Evolutionary conservation across 345 rosid species (phyloP).

Genomic region (Schrenkiella parvula): DNA sequence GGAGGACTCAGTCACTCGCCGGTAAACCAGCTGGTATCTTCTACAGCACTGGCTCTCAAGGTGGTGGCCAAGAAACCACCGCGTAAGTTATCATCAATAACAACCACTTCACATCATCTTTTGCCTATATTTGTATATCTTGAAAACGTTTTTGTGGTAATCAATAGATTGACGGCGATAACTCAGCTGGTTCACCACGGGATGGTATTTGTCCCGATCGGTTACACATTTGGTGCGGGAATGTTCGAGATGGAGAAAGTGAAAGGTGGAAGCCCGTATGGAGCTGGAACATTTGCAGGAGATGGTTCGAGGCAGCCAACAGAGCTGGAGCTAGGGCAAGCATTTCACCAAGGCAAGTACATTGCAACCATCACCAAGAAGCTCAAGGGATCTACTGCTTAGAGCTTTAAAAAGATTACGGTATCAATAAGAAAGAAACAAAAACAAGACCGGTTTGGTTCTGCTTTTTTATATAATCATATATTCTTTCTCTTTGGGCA

Average conservation of each 20-base stretch:
- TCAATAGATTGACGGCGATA: conserved; percentile 76
- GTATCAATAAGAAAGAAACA: not conserved
- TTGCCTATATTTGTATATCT: not conserved
- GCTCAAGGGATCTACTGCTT: conserved; percentile 60
- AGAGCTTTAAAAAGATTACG: not conserved
- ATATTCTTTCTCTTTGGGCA: conserved; percentile 25
- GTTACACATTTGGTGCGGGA: conserved; percentile 95
- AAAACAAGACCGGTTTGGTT: conserved; percentile 6
- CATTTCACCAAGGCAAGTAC: conserved; percentile 97
- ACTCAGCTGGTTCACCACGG: conserved; percentile 98
- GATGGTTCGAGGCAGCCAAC: conserved; percentile 89
- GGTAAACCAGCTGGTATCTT: conserved; percentile 98
- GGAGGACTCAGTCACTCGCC: conserved; percentile 93
- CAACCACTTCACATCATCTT: not conserved
- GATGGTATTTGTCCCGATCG: conserved; percentile 86
- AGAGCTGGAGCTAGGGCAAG: conserved; percentile 75
- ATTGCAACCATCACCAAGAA: conserved; percentile 81
- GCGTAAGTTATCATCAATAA: conserved; percentile 50
- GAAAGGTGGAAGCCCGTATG: conserved; percentile 96
- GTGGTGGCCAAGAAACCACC: conserved; percentile 98
- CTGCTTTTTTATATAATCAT: not conserved
- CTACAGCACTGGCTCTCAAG: conserved; percentile 97
- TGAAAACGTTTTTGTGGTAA: not conserved
- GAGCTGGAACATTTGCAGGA: conserved; percentile 91
- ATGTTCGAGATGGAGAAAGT: conserved; percentile 94